Base-by-base conservation (phyloP, 2,329 filamentous ascomycete genomes). In the Trichoderma arundinaceum region DNA sequence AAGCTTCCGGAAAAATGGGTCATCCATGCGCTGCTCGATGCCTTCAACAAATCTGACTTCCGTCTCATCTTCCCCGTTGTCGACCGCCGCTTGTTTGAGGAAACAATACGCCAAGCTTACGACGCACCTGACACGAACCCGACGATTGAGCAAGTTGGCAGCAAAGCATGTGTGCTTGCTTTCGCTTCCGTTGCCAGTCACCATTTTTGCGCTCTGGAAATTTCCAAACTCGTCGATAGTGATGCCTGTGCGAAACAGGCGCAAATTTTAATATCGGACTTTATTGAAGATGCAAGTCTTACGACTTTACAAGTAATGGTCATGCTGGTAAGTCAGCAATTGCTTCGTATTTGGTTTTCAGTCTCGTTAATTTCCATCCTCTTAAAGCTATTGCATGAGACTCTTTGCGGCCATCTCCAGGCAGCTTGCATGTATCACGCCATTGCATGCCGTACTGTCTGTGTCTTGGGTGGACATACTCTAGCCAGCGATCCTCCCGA, bases 51-150 rank as follows among this genome's bases (percentile, higher is more conserved):
- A 0, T 79, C 77, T 0, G 70, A 80, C 1, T 76, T 84, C 64
- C 76, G 77, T 9, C 74, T 80, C 0, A 72, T 82, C 0, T 85
- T 86, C 43, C 84, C 85, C 0, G 38, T 84, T 1, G 69, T 86
- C 2, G 83, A 87, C 63, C 67, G 71, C 0, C 73, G 78, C 0
- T 70, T 86, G 0, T 86, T 86, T 64, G 68, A 73, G 12, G 73
- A 80, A 1, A 85, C 80, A 0, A 76, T 85, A 17, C 72, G 76
- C 0, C 39, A 74, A 0, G 84, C 83, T 0, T 86, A 86, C 67
- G 68, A 73, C 1, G 68, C 75, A 1, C 54, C 66, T 0, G 49
- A 67, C 0, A 60, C 66, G 4, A 41, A 66, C 2, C 38, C 67
- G 8, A 66, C 72, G 7, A 44, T 75, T 46, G 75, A 72, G 64